Evolutionary conservation across 352 stramenopile genomes (phyloP), one percentile per base, ranked within the genome.

Genomic region (Pythium rishiriense): DNA sequence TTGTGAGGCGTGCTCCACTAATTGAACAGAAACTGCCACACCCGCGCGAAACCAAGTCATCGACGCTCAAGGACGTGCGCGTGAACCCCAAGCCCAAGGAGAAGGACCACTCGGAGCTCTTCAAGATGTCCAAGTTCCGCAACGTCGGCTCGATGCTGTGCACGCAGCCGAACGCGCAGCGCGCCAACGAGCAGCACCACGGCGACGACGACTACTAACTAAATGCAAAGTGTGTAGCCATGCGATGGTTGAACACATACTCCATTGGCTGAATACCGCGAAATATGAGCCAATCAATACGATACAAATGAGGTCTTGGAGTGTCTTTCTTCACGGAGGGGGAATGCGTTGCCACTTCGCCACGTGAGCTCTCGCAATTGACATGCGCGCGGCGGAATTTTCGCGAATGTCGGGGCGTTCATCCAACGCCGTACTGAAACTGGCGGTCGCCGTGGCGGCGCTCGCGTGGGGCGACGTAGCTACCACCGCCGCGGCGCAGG

Each of bases 81-180:
- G 50, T 81, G 45, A 75, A 86, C 28, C 60, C 58, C 25, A 72
- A 72, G 22, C 62, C 57, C 9, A 46, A 71, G 26, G 57, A 75
- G 14, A 64, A 72, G 15, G 66, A 74, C 24, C 64, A 65, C 46
- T 51, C 68, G 19, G 78, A 90, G 39, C 71, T 81, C 3, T 94
- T 94, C 76, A 94, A 94, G 54, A 91, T 94, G 85, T 85, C 81
- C 69, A 94, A 94, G 69, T 94, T 94, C 67, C 90, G 87, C 64
- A 86, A 87, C 28, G 81, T 94, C 19, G 81, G 78, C 37, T 76
- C 76, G 43, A 79, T 84, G 26, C 50, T 92, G 10, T 81, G 67
- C 62, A 93, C 85, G 47, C 85, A 94, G 41, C 83, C 85, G 15
- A 64, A 59, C 37, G 58, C 65, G 5, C 33, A 59, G 8, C 52